Percentiles rank a stretch among this genome's conserved stretches.
phyloP scores from a whole-genome alignment of 371 early-diverging fungal species.

The Gilbertella persicaria region DNA sequence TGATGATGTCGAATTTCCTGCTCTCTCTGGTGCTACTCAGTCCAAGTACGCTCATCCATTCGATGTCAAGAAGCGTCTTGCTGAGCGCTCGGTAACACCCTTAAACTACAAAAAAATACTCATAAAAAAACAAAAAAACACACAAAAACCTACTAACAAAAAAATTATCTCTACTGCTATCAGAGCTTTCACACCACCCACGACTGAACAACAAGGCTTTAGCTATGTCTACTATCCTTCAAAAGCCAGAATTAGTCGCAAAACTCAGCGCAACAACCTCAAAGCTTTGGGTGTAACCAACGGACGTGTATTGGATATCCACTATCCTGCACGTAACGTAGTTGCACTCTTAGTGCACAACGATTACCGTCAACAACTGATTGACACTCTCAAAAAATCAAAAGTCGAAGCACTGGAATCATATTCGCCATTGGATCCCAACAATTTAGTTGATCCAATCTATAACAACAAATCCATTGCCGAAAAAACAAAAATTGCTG shows the following conservation, averaged over 20 bases:
- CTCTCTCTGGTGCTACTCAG: no score
- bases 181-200: neutral
- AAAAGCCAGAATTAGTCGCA: neutral
- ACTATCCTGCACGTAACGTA: no score
- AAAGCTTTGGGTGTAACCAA: neutral
- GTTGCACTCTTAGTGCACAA: no score
- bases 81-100: no score
- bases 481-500: neutral
- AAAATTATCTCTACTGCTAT: neutral
- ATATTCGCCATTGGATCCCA: neutral
- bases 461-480: no score
- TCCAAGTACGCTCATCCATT: no score
- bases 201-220: neutral
- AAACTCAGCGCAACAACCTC: neutral
- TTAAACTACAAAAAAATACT: no score
- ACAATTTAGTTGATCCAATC: neutral
- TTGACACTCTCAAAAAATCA: neutral
- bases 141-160: neutral
- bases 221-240: neutral
- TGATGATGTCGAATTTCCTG: neutral
- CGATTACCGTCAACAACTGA: slow-evolving; percentile 1
- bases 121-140: no score
- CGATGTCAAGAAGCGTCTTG: no score
- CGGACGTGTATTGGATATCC: no score
- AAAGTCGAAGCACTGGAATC: neutral